These are phyloP conservation scores for Rhododendron henanense DNA, from an alignment of 148 eudicot species.

Conservation along the genomic window DNA sequence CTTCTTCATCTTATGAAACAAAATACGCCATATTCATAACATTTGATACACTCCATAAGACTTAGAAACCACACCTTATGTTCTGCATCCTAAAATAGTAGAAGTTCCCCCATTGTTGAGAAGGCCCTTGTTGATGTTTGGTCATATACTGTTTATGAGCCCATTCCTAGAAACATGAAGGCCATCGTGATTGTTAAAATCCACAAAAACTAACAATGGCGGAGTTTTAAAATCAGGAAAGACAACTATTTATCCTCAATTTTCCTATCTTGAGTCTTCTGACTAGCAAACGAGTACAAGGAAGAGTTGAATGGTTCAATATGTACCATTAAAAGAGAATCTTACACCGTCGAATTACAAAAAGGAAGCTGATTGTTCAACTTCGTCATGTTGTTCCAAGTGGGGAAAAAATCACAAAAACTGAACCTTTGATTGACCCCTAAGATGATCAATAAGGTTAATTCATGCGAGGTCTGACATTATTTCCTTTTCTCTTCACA, in stretches of 20 bases:
- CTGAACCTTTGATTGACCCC: background rate
- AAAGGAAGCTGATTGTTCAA: background rate
- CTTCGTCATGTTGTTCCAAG: background rate
- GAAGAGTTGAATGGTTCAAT: background rate
- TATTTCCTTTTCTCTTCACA: background rate
- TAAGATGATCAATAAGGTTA: background rate
- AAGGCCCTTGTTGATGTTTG: constrained; percentile 95
- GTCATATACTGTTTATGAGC: constrained; percentile 91
- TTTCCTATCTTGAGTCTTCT: constrained; percentile 1
- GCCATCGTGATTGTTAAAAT: background rate
- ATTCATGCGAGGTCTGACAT: background rate
- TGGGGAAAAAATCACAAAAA: background rate
- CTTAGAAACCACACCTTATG: constrained; percentile 50
- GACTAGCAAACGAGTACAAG: background rate
- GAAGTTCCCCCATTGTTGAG: constrained; percentile 99
- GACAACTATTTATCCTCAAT: background rate
- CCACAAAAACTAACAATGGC: background rate
- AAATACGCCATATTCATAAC: background rate
- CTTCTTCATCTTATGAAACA: background rate
- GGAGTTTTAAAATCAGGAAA: background rate
- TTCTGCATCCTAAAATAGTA: constrained; percentile 96
- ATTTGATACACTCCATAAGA: background rate
- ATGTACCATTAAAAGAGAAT: background rate
- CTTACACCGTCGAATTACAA: background rate
- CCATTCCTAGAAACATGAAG: constrained; percentile 60